Base-by-base conservation (phyloP, 2,329 filamentous ascomycete species). In the Venturia pyrina region DNA sequence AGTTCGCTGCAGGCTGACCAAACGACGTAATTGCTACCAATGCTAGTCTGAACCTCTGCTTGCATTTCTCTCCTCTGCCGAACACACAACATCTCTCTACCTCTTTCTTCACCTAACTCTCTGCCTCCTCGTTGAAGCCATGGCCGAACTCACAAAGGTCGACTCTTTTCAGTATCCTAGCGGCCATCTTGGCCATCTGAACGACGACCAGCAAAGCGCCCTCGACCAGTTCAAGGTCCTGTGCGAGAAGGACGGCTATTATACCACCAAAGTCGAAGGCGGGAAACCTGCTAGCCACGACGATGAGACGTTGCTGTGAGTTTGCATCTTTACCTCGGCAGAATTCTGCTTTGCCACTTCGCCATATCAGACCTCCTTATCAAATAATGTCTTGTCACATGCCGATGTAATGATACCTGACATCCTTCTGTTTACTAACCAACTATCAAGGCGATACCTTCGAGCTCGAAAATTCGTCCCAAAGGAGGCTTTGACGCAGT, bases 111-210 rank as follows among this genome's bases (percentile, higher is more conserved):
- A 60, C 19, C 28, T 28, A 4, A 28, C 7, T 1, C 37, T 40
- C 37, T 11, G 37, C 6, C 37, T 40, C 37, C 37, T 40, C 37
- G 37, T 8, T 11, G 37, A 40, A 40, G 37, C 37, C 43, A 66
- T 66, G 44, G 43, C 28, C 10, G 61, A 66, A 0, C 66, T 67
- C 62, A 37, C 66, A 19, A 65, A 65, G 32, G 43, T 65, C 37
- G 66, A 63, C 44, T 66, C 64, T 28, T 77, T 75, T 69, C 76
- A 82, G 73, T 93, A 89, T 75, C 89, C 89, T 1, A 79, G 84
- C 62, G 92, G 91, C n/a, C 92, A 96, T 75, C 79, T 93, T 59
- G 88, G 91, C 62, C 88, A 93, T 76, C 82, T 97, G 67, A 90
- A 80, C 34, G 79, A 82, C 24, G 80, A 84, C 63, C 89, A 97